Percentiles rank a stretch among this genome's conserved stretches.
phyloP scores from a whole-genome alignment of 2,329 filamentous ascomycete genomes.

The Periconia sp. region DNA sequence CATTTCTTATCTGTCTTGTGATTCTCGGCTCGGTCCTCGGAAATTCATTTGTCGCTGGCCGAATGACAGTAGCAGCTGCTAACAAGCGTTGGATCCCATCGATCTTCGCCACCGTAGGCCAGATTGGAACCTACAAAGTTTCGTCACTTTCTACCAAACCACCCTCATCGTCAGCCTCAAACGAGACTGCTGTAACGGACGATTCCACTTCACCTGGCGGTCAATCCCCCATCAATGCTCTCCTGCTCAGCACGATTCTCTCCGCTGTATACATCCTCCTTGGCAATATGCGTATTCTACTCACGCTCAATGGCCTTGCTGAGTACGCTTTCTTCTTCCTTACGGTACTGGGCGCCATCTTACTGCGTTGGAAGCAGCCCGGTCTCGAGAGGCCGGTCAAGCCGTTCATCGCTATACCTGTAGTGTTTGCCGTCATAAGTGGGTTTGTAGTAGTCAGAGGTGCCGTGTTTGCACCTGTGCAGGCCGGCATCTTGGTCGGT shows the following conservation, averaged over 20 bases:
- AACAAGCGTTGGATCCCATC: constrained; percentile 38
- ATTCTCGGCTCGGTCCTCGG: constrained; percentile 64
- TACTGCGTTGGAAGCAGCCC: constrained; percentile 61
- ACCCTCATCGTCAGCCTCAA: neutral
- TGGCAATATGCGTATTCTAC: constrained; percentile 63
- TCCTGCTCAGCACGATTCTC: constrained; percentile 35
- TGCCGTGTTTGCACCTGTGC: constrained; percentile 37
- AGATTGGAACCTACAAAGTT: constrained; percentile 31
- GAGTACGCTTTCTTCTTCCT: constrained; percentile 66
- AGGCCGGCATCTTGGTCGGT: constrained; percentile 30
- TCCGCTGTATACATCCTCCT: constrained; percentile 62
- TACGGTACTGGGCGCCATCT: constrained; percentile 61
- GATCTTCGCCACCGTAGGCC: constrained; percentile 29
- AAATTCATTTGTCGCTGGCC: constrained; percentile 64
- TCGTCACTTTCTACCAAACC: constrained; percentile 2
- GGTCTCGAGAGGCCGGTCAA: constrained; percentile 59
- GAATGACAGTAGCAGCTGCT: constrained; percentile 63
- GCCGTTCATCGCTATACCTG: constrained; percentile 56
- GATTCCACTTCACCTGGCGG: constrained; percentile 3
- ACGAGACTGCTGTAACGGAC: neutral
- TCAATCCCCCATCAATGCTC: constrained; percentile 41
- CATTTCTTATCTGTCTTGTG: constrained; percentile 60
- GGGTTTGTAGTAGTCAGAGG: constrained; percentile 40
- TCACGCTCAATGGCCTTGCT: constrained; percentile 52
- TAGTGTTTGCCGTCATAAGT: constrained; percentile 60